Percentiles rank a stretch among this genome's conserved stretches.
Evolutionary conservation across 768 basidiomycete species (phyloP).

Genomic region (Cystofilobasidium macerans): DNA sequence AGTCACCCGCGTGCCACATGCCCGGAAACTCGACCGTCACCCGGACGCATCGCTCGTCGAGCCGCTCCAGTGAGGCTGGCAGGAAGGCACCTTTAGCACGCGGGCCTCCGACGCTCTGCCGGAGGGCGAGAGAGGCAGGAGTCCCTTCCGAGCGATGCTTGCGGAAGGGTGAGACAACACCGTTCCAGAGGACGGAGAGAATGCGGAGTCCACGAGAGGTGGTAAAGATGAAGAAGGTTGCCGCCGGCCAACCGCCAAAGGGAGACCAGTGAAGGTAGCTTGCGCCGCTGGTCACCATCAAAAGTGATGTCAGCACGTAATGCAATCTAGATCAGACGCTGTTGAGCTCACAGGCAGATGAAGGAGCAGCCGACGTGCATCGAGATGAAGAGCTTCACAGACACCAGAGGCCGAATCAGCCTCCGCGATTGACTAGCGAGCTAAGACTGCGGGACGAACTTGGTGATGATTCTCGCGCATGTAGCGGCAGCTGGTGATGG

Average conservation of each 20-base stretch:
- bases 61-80: neutral
- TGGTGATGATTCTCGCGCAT: conserved; percentile 4
- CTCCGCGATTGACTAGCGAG: neutral
- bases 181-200: neutral
- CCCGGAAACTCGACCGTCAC: conserved; percentile 6
- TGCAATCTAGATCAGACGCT: too few species aligned
- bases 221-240: conserved; percentile 9
- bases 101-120: neutral
- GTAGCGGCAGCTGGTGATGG: neutral
- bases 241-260: neutral
- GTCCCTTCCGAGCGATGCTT: neutral
- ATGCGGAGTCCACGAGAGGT: conserved; percentile 2
- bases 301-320: neutral
- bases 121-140: neutral
- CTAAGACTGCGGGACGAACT: neutral
- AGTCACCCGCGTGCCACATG: conserved; percentile 15
- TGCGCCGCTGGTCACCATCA: neutral
- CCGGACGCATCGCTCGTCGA: conserved; percentile 19
- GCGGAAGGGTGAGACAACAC: neutral
- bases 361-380: conserved; percentile 4
- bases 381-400: conserved; percentile 3
- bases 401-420: neutral
- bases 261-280: conserved; percentile 13
- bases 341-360: conserved; percentile 6
- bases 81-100: neutral